Evolutionary conservation across 1,139 yeast species (phyloP).

Genomic region (Blastobotrys serpentis): DNA sequence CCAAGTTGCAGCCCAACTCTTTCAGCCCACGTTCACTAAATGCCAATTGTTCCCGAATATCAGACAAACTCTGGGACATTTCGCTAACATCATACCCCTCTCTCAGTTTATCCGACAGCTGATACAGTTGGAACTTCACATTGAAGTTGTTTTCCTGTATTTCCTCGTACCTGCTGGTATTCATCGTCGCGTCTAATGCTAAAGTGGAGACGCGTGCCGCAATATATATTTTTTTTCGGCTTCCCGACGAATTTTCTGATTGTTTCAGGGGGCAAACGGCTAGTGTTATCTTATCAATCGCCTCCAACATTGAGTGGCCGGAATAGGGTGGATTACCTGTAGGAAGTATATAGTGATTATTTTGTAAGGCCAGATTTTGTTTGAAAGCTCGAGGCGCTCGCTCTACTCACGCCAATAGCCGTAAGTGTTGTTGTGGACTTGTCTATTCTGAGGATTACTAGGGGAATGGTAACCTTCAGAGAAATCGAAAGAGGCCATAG

Average conservation of each 20-base stretch:
- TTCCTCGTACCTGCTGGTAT: conserved; percentile 2
- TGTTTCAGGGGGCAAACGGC: background rate
- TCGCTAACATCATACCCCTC: conserved; percentile 6
- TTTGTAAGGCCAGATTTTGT: too few species aligned
- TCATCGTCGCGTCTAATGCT: conserved; percentile 1
- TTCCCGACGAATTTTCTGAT: background rate
- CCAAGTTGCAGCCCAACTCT: conserved; percentile 7
- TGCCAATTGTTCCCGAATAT: conserved; percentile 15
- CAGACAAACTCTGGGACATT: conserved; percentile 12
- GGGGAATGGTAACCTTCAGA: too few species aligned
- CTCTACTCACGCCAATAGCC: too few species aligned
- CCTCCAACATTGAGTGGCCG: too few species aligned
- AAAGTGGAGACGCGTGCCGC: background rate
- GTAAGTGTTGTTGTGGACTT: too few species aligned
- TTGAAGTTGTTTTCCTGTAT: conserved; percentile 24
- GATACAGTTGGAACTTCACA: conserved; percentile 24
- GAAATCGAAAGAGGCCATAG: too few species aligned
- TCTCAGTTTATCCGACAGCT: conserved; percentile 21
- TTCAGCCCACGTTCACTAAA: conserved; percentile 12
- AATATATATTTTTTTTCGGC: background rate
- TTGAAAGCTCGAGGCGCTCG: too few species aligned
- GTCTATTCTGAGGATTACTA: too few species aligned
- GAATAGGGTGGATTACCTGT: too few species aligned
- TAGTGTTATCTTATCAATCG: background rate
- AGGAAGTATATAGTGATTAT: too few species aligned